Percentiles rank a stretch among this genome's conserved stretches.
Conservation (phyloP, 805 yeast species). For the Metschnikowia santaceciliae region DNA sequence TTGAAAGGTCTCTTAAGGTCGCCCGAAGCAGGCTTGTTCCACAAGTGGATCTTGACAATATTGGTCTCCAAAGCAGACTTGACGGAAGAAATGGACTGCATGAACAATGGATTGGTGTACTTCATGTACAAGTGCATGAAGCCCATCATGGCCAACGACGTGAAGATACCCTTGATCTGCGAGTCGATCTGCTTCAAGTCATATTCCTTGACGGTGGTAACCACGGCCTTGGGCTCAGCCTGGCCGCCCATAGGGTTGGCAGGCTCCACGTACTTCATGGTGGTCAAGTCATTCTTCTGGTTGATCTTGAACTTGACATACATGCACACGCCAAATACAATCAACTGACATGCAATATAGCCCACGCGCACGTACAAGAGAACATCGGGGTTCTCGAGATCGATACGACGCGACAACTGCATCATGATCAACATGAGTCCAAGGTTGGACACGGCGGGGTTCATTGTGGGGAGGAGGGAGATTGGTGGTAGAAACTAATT, state of each 20-base stretch:
- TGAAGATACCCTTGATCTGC: conserved; percentile 77
- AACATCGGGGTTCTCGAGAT: conserved; percentile 78
- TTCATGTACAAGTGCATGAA: conserved; percentile 98
- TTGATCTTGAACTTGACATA: conserved; percentile 57
- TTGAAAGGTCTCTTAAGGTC: conserved; percentile 96
- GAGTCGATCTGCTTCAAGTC: conserved; percentile 82
- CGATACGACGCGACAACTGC: conserved; percentile 87
- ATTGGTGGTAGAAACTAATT: background rate
- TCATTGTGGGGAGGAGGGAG: conserved; percentile 43
- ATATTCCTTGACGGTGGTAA: conserved; percentile 92
- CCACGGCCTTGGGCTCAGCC: conserved; percentile 67
- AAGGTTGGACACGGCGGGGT: conserved; percentile 83
- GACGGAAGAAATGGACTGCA: conserved; percentile 89
- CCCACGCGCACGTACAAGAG: conserved; percentile 71
- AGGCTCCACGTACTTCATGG: conserved; percentile 86
- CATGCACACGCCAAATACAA: conserved; percentile 65
- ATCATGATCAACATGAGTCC: conserved; percentile 92
- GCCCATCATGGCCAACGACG: conserved; percentile 93
- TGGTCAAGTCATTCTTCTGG: conserved; percentile 83
- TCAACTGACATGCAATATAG: conserved; percentile 61
- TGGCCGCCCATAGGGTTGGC: conserved; percentile 77
- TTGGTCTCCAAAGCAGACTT: conserved; percentile 88
- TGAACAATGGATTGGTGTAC: conserved; percentile 93
- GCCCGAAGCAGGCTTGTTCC: conserved; percentile 77
- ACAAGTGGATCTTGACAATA: conserved; percentile 85